phyloP scores from a whole-genome alignment of 2,329 filamentous ascomycete species.

The Xylogone sp. region DNA sequence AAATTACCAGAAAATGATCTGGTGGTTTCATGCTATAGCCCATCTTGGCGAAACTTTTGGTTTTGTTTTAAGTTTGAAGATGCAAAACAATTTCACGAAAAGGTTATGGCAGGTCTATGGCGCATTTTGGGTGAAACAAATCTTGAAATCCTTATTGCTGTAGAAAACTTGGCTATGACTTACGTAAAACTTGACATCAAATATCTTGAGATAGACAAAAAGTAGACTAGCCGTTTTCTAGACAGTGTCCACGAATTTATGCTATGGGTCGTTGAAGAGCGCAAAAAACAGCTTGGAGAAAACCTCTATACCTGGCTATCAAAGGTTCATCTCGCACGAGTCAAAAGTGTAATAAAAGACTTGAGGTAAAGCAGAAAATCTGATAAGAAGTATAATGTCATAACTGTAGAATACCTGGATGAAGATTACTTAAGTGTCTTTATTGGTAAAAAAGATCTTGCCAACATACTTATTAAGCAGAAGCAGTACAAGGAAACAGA shows the following conservation, averaged over 20 bases:
- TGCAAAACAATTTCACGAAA: no score
- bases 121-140: conserved; percentile 7
- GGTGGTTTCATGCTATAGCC: no score
- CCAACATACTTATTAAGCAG: neutral
- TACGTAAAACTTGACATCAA: conserved; percentile 7
- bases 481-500: conserved; percentile 6
- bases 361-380: conserved; percentile 16
- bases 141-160: conserved; percentile 20
- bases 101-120: no score
- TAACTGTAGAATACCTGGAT: conserved; percentile 18
- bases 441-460: neutral
- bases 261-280: conserved; percentile 11
- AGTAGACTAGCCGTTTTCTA: no score
- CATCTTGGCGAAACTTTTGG: no score
- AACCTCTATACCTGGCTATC: conserved; percentile 24
- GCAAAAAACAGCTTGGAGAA: conserved; percentile 14
- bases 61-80: no score
- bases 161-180: conserved; percentile 18
- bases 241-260: conserved; percentile 4
- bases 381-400: conserved; percentile 12
- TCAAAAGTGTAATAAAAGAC: conserved; percentile 18
- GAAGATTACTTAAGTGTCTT: conserved; percentile 18
- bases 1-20: no score
- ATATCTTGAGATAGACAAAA: no score
- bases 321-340: conserved; percentile 21